Conservation (phyloP, 805 yeast genomes). For the Ogataea nonfermentans region DNA sequence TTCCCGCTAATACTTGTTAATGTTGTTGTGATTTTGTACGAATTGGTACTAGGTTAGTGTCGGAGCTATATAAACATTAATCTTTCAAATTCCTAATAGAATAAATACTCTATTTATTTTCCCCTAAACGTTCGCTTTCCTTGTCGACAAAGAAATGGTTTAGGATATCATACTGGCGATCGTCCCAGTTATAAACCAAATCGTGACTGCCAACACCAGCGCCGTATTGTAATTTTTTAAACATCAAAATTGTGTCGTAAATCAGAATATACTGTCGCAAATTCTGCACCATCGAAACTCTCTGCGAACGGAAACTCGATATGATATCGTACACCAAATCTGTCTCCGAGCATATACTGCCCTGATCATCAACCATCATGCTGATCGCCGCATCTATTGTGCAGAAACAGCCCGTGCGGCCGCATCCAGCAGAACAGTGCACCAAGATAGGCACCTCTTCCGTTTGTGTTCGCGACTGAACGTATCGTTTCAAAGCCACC, state of each 20-base stretch:
- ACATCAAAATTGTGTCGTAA: conserved; percentile 41
- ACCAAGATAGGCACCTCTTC: conserved; percentile 54
- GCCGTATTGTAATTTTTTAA: conserved; percentile 21
- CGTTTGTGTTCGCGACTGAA: conserved; percentile 20
- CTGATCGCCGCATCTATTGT: conserved; percentile 63
- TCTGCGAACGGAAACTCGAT: conserved; percentile 46
- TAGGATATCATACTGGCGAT: conserved; percentile 13
- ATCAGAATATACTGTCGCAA: conserved; percentile 52
- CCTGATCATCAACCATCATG: conserved; percentile 21
- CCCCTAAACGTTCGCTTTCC: conserved; percentile 6
- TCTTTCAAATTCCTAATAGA: conserved; percentile 33
- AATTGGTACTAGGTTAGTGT: conserved; percentile 46
- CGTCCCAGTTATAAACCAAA: conserved; percentile 15
- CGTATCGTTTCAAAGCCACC: conserved; percentile 39
- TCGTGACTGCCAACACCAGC: conserved; percentile 7
- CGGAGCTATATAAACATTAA: conserved; percentile 16
- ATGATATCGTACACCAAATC: conserved; percentile 50
- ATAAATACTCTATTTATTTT: conserved; percentile 3
- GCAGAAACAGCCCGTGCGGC: conserved; percentile 89
- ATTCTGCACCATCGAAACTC: conserved; percentile 60
- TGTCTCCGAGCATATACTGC: conserved; percentile 14
- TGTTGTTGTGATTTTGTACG: conserved; percentile 50
- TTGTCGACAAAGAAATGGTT: conserved; percentile 19
- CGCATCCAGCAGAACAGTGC: conserved; percentile 97
- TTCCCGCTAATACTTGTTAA: conserved; percentile 55